Conservation (phyloP, 1,284 basidiomycete genomes). For the Cryptococcus sp. region DNA sequence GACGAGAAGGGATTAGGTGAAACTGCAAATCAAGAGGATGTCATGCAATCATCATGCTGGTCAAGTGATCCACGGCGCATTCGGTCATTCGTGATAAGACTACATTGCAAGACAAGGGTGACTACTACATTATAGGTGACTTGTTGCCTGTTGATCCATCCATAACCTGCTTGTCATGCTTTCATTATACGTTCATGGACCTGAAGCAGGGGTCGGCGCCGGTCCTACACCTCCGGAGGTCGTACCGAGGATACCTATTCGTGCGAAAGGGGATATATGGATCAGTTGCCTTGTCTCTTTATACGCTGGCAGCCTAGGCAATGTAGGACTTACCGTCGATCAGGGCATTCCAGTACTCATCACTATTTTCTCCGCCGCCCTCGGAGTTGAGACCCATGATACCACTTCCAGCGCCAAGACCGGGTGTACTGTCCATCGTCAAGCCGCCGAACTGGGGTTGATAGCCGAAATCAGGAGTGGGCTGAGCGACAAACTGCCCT, state of each 20-base stretch:
- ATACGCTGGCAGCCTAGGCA: background rate
- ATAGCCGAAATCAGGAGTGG: conserved; percentile 11
- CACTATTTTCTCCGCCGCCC: conserved; percentile 38
- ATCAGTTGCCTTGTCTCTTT: background rate
- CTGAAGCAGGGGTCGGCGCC: background rate
- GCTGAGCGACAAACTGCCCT: too few species aligned
- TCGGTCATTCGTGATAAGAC: too few species aligned
- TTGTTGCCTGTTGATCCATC: too few species aligned
- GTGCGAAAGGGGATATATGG: background rate
- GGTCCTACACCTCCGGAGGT: conserved; percentile 9
- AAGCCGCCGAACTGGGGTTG: conserved; percentile 8
- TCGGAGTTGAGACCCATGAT: conserved; percentile 7
- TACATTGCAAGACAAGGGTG: too few species aligned
- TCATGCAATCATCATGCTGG: too few species aligned
- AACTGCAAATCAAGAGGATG: background rate
- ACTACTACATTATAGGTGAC: too few species aligned
- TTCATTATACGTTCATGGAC: background rate
- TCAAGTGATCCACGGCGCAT: too few species aligned
- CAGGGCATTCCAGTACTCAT: conserved; percentile 54
- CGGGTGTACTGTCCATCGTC: conserved; percentile 6
- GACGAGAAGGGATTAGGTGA: background rate
- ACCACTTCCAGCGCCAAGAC: conserved; percentile 6
- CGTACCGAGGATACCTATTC: conserved; percentile 28
- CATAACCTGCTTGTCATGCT: too few species aligned
- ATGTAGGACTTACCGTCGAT: conserved; percentile 48